Evolutionary conservation across 2,329 filamentous ascomycete species (phyloP), one percentile per base, ranked within the genome.

Genomic region (Exophiala alcalophila): DNA sequence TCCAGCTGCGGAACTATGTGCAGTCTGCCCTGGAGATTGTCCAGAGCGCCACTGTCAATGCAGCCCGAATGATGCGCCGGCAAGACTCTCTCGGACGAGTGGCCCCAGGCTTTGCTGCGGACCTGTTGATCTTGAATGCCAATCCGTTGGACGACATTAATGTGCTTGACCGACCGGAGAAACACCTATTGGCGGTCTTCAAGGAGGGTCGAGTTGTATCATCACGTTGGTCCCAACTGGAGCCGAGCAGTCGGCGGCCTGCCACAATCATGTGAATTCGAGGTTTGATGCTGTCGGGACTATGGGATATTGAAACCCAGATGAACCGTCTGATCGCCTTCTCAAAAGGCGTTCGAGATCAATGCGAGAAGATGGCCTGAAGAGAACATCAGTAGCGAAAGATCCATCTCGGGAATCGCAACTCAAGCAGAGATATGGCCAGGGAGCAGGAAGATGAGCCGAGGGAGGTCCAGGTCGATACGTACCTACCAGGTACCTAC

Each of bases 81-180:
- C 70, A 71, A 16, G 58, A 65, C 2, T 62, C 59, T 20, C 54
- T 80, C 11, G 77, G 77, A 0, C 68, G 75, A 52, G 57, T 80
- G 3, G 68, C 66, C 49, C 59, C 64, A 12, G 75, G 74, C 0
- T 76, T 71, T 45, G 60, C 63, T 2, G 77, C 76, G 0, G 77
- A 81, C 57, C 30, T 81, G 28, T 49, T 80, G 20, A 60, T 80
- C 2, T 52, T 79, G 28, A 69, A 70, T 26, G 52, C 54, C 28
- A 78, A 78, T 52, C 77, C 77, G 2, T 57, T 81, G 37, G 68
- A 77, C n/a, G 69, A 80, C 54, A 68, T 80, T 12, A 64, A 65
- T 0, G 61, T 78, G 3, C 55, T 81, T 18, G 73, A 73, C 46
- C 54, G 62, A 27, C 69, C 69, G 2, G 69, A 77, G 35, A 63